Evolutionary conservation across 2,329 filamentous ascomycete species (phyloP).

Genomic region (Aspergillus tamarii): DNA sequence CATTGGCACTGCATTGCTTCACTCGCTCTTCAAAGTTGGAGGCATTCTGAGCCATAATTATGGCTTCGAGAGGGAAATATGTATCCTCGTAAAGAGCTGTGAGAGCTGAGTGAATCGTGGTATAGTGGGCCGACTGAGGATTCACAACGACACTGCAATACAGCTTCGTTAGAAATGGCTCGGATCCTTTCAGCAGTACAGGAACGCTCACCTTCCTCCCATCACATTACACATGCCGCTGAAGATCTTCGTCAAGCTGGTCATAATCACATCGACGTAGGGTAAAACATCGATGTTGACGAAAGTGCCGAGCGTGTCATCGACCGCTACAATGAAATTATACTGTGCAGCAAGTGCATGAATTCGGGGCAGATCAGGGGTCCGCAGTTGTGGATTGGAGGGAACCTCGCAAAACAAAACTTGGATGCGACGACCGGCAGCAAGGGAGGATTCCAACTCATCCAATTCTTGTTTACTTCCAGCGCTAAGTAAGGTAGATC

Average conservation of each 20-base stretch:
- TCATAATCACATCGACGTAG: constrained; percentile 55
- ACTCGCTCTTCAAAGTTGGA: constrained; percentile 27
- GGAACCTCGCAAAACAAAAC: constrained; percentile 57
- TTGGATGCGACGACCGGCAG: constrained; percentile 14
- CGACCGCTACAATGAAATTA: constrained; percentile 36
- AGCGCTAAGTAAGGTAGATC: constrained; percentile 10
- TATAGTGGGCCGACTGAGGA: constrained; percentile 48
- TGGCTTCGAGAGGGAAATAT: constrained; percentile 27
- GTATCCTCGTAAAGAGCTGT: constrained; percentile 20
- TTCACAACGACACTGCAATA: constrained; percentile 49
- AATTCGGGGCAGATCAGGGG: constrained; percentile 46
- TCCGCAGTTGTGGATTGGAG: constrained; percentile 51
- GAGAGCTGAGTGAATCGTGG: constrained; percentile 34
- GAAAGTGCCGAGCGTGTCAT: constrained; percentile 45
- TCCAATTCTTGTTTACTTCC: constrained; percentile 20
- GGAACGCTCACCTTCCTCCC: constrained; percentile 30
- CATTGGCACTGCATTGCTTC: constrained; percentile 23
- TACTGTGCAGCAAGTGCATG: constrained; percentile 46
- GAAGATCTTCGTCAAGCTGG: constrained; percentile 62
- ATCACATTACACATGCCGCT: constrained; percentile 61
- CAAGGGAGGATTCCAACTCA: constrained; percentile 17
- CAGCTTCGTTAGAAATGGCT: not conserved
- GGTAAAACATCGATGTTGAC: constrained; percentile 50
- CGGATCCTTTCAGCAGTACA: not conserved
- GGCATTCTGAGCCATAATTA: constrained; percentile 26